Evolutionary conservation across 306 rosid genomes (phyloP).

Genomic region (Ammopiptanthus mongolicus): DNA sequence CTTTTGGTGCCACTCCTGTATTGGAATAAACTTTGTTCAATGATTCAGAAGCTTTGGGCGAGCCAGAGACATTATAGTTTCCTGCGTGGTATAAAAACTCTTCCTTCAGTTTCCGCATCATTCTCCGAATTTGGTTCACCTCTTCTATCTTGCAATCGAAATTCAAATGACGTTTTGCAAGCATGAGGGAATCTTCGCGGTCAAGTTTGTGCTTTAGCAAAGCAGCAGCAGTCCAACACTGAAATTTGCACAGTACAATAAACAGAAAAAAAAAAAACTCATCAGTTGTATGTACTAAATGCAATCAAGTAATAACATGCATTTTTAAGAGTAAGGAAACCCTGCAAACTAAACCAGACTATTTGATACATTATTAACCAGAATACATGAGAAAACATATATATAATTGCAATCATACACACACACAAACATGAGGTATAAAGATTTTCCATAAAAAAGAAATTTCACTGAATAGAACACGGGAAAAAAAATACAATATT

Average conservation of each 20-base stretch:
- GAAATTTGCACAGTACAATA: constrained; percentile 28
- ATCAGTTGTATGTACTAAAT: constrained; percentile 15
- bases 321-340: background rate
- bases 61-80: constrained; percentile 16
- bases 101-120: constrained; percentile 53
- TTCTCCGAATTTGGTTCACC: constrained; percentile 46
- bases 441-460: background rate
- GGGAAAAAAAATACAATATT: background rate
- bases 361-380: background rate
- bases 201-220: constrained; percentile 62
- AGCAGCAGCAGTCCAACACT: constrained; percentile 86
- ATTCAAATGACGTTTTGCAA: constrained; percentile 62
- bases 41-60: constrained; percentile 33
- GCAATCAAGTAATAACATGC: background rate
- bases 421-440: background rate
- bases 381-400: background rate
- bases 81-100: constrained; percentile 35
- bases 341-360: background rate
- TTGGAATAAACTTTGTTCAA: constrained; percentile 15
- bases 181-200: constrained; percentile 53
- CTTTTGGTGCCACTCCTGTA: constrained; percentile 7
- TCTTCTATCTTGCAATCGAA: constrained; percentile 63
- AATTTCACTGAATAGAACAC: background rate
- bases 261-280: background rate
- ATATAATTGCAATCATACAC: background rate